Conservation (phyloP, 176 grass and related monocot species). For the Musa acuminata region DNA sequence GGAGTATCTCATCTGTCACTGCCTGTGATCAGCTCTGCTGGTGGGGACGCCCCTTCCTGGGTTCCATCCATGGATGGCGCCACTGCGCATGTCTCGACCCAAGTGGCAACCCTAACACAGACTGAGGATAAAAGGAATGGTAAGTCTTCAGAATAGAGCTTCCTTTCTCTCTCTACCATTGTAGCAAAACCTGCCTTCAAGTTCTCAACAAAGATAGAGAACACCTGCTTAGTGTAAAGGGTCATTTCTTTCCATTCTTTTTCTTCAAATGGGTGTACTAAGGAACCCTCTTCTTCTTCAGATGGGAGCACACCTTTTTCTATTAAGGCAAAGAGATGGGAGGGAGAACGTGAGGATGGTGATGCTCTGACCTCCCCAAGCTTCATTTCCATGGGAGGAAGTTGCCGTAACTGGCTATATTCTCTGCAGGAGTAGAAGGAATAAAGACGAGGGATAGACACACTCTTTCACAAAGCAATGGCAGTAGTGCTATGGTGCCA, state of each 20-base stretch:
- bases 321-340: background rate
- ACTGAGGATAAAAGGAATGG: background rate
- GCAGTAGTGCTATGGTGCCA: background rate
- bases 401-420: background rate
- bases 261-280: no score
- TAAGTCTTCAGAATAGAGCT: no score
- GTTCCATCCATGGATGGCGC: background rate
- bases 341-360: background rate
- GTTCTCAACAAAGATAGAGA: no score
- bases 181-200: no score
- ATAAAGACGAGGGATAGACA: background rate
- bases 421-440: background rate
- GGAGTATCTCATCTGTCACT: background rate
- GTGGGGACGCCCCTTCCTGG: background rate
- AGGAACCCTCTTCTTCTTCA: no score
- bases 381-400: background rate
- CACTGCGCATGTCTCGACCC: background rate
- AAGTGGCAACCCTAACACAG: background rate
- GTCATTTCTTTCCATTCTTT: no score
- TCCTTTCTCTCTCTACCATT: no score
- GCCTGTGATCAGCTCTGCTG: background rate
- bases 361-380: background rate
- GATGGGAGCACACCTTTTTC: background rate
- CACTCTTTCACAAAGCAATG: background rate
- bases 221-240: no score